Evolutionary conservation across 2,329 filamentous ascomycete species (phyloP).

Genomic region (Westerdykella aurantiaca): DNA sequence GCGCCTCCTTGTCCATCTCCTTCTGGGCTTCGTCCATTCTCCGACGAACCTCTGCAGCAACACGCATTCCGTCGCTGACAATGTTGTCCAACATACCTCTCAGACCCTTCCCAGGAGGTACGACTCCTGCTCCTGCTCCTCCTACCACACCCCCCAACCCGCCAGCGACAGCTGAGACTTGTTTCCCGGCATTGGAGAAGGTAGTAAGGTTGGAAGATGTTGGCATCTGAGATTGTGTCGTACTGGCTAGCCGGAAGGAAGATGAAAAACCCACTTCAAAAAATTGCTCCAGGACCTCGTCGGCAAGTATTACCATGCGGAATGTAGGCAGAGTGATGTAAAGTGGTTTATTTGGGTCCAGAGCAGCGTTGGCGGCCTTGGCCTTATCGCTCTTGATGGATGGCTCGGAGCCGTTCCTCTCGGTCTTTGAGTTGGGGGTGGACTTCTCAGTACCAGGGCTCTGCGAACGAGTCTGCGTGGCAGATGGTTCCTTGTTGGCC

Average conservation of each 20-base stretch:
- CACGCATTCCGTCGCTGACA: slow-evolving; percentile 93
- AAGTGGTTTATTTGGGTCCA: slow-evolving; percentile 87
- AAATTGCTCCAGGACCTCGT: slow-evolving; percentile 92
- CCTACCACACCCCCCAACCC: slow-evolving; percentile 42
- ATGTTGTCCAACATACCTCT: slow-evolving; percentile 95
- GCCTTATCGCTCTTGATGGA: slow-evolving; percentile 48
- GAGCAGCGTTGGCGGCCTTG: slow-evolving; percentile 76
- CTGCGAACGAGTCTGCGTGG: not conserved
- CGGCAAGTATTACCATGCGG: slow-evolving; percentile 95
- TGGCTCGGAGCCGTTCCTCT: slow-evolving; percentile 18
- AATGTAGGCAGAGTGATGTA: slow-evolving; percentile 97
- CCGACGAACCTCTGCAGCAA: slow-evolving; percentile 84
- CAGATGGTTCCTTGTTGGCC: slow-evolving; percentile 21
- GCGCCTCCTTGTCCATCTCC: slow-evolving; percentile 74
- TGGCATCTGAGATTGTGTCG: slow-evolving; percentile 43
- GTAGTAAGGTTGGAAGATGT: slow-evolving; percentile 73
- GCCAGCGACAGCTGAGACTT: slow-evolving; percentile 38
- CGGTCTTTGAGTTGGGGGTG: slow-evolving; percentile 23
- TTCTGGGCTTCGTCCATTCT: slow-evolving; percentile 94
- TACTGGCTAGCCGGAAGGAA: slow-evolving; percentile 81
- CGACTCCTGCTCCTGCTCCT: slow-evolving; percentile 47
- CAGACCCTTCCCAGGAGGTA: slow-evolving; percentile 65
- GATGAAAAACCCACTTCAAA: slow-evolving; percentile 94
- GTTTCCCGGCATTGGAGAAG: slow-evolving; percentile 62
- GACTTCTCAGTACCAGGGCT: slow-evolving; percentile 7